Percentiles rank a stretch among this genome's conserved stretches.
Evolutionary conservation across 2,329 filamentous ascomycete species (phyloP).

Genomic region (Stagonosporopsis rhizophila): DNA sequence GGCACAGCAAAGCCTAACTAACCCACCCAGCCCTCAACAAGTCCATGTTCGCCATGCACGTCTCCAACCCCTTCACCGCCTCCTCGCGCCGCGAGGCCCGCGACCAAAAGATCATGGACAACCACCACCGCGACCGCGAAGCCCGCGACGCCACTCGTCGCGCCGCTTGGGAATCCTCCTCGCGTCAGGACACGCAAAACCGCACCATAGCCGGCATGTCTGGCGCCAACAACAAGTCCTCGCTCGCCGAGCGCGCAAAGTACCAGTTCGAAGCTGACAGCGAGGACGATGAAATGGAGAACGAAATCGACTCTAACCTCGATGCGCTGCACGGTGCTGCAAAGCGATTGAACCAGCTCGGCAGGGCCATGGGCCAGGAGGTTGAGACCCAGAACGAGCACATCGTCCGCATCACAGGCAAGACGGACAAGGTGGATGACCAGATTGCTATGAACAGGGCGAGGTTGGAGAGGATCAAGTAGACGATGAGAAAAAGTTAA

Average conservation of each 20-base stretch:
- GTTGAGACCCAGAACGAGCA: slow-evolving; percentile 78
- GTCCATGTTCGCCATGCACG: slow-evolving; percentile 88
- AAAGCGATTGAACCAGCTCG: slow-evolving; percentile 74
- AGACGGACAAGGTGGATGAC: slow-evolving; percentile 82
- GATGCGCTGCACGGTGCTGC: slow-evolving; percentile 68
- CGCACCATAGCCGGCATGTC: slow-evolving; percentile 24
- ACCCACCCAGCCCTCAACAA: slow-evolving; percentile 67
- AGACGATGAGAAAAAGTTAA: slow-evolving; percentile 14
- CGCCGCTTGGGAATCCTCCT: slow-evolving; percentile 54
- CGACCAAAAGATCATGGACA: slow-evolving; percentile 71
- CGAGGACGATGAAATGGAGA: slow-evolving; percentile 70
- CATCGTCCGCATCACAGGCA: slow-evolving; percentile 77
- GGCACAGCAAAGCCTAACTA: not conserved
- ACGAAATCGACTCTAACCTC: slow-evolving; percentile 50
- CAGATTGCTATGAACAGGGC: slow-evolving; percentile 80
- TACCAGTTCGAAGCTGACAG: slow-evolving; percentile 46
- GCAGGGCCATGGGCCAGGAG: slow-evolving; percentile 75
- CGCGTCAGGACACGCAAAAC: slow-evolving; percentile 35
- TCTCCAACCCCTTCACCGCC: slow-evolving; percentile 68
- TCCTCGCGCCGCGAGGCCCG: slow-evolving; percentile 55
- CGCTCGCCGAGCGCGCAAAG: slow-evolving; percentile 44
- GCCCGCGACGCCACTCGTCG: slow-evolving; percentile 63
- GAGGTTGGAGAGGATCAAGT: slow-evolving; percentile 69
- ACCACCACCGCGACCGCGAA: slow-evolving; percentile 64
- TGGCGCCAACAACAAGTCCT: slow-evolving; percentile 25